These are phyloP conservation scores for Aspergillus sclerotiicarbonarius DNA, from an alignment of 495 filamentous ascomycete genomes.

Conservation along the genomic window DNA sequence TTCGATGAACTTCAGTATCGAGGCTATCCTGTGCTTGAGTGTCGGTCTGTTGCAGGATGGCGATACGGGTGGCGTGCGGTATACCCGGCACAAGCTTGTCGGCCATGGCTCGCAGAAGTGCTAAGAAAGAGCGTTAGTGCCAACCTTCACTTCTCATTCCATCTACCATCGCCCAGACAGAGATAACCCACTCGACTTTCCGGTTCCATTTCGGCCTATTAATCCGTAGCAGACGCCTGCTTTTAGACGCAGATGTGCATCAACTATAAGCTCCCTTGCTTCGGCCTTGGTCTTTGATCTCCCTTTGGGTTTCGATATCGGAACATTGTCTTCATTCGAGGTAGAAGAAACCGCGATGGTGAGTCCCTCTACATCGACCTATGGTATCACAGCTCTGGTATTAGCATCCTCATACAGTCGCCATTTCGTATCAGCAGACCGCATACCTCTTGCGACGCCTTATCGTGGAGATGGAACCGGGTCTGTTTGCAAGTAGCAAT, in stretches of 20 bases:
- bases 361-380: slow-evolving; percentile 69
- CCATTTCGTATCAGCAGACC: not conserved
- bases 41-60: slow-evolving; percentile 70
- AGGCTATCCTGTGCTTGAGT: slow-evolving; percentile 23
- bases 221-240: slow-evolving; percentile 70
- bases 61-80: slow-evolving; percentile 62
- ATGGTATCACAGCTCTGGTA: not conserved
- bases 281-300: slow-evolving; percentile 54
- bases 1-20: slow-evolving; percentile 10
- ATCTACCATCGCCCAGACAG: slow-evolving; percentile 1
- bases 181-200: slow-evolving; percentile 67
- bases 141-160: not conserved
- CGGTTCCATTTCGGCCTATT: slow-evolving; percentile 73
- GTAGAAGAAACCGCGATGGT: slow-evolving; percentile 56
- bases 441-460: slow-evolving; percentile 39
- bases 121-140: slow-evolving; percentile 30
- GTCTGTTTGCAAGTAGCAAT: slow-evolving; percentile 49
- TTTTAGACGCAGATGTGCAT: slow-evolving; percentile 68
- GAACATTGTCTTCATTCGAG: slow-evolving; percentile 23
- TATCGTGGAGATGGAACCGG: slow-evolving; percentile 43
- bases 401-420: not conserved
- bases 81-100: slow-evolving; percentile 79
- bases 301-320: slow-evolving; percentile 42
- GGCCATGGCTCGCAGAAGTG: slow-evolving; percentile 69
- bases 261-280: slow-evolving; percentile 63